Evolutionary conservation across 2,329 filamentous ascomycete species (phyloP).

Genomic region (Zasmidium citrigriseum): DNA sequence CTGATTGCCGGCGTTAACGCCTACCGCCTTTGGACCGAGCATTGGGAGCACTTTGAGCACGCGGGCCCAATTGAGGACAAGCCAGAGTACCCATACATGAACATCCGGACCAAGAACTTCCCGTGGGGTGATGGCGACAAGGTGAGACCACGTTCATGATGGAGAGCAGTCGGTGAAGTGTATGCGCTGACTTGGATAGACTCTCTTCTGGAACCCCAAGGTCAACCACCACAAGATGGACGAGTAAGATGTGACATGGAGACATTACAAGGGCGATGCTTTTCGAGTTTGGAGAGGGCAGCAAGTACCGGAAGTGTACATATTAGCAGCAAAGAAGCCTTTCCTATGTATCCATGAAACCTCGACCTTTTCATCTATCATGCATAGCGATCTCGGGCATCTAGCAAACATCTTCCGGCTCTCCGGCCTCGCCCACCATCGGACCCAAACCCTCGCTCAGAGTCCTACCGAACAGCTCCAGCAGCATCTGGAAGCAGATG

Average conservation of each 20-base stretch:
- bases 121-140: slow-evolving; percentile 95
- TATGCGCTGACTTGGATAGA: slow-evolving; percentile 36
- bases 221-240: slow-evolving; percentile 47
- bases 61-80: slow-evolving; percentile 86
- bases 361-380: background rate
- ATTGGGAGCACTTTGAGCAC: slow-evolving; percentile 95
- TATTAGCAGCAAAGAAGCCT: slow-evolving; percentile 2
- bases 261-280: background rate
- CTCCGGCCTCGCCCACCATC: slow-evolving; percentile 54
- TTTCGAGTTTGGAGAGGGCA: background rate
- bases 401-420: slow-evolving; percentile 42
- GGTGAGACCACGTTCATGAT: slow-evolving; percentile 52
- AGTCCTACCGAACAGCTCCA: slow-evolving; percentile 79
- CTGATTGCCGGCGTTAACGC: slow-evolving; percentile 76
- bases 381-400: background rate
- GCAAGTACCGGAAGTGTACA: background rate
- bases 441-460: slow-evolving; percentile 78
- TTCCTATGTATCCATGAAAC: background rate
- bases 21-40: slow-evolving; percentile 88
- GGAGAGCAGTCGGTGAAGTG: background rate
- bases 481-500: slow-evolving; percentile 85
- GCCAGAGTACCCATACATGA: slow-evolving; percentile 93
- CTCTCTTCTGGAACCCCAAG: slow-evolving; percentile 77
- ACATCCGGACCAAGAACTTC: slow-evolving; percentile 95
- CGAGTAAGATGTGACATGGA: slow-evolving; percentile 2